phyloP scores from a whole-genome alignment of 2,329 filamentous ascomycete species.

The Fusarium burgessii region DNA sequence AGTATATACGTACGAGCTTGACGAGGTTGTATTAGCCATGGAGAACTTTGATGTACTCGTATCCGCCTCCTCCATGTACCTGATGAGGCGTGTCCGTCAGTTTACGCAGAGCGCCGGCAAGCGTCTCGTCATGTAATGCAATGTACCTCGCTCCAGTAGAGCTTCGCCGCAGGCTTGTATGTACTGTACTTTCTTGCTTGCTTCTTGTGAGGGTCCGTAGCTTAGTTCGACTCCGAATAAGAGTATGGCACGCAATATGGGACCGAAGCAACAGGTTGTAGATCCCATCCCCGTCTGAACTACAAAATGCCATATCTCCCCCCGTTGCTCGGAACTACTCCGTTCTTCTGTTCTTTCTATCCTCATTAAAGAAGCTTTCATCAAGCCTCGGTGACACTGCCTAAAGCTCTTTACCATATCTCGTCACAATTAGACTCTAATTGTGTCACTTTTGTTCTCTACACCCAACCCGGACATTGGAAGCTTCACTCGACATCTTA shows the following conservation, averaged over 20 bases:
- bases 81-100: conserved; percentile 25
- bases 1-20: conserved; percentile 13
- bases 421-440: conserved; percentile 6
- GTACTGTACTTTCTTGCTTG: conserved; percentile 16
- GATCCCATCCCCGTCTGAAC: conserved; percentile 39
- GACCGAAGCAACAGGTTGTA: conserved; percentile 36
- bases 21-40: conserved; percentile 42
- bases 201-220: conserved; percentile 33
- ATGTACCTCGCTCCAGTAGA: conserved; percentile 33
- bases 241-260: conserved; percentile 31
- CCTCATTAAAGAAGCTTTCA: conserved; percentile 29
- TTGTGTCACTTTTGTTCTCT: conserved; percentile 15
- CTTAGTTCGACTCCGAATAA: conserved; percentile 30
- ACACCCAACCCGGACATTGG: conserved; percentile 1
- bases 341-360: conserved; percentile 32
- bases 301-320: conserved; percentile 46
- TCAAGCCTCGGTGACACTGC: conserved; percentile 15
- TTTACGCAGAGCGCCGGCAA: conserved; percentile 17
- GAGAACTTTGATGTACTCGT: conserved; percentile 29
- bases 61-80: conserved; percentile 37
- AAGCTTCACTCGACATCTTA: conserved; percentile 8
- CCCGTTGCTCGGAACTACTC: conserved; percentile 32
- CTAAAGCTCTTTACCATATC: conserved; percentile 9
- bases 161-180: conserved; percentile 26
- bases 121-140: conserved; percentile 36